A percentile compares a stretch with the other conserved stretches of the same genome.
These are phyloP conservation scores for Flaveria ramosissima DNA, from an alignment of 129 eudicot species.

Conservation along the genomic window DNA sequence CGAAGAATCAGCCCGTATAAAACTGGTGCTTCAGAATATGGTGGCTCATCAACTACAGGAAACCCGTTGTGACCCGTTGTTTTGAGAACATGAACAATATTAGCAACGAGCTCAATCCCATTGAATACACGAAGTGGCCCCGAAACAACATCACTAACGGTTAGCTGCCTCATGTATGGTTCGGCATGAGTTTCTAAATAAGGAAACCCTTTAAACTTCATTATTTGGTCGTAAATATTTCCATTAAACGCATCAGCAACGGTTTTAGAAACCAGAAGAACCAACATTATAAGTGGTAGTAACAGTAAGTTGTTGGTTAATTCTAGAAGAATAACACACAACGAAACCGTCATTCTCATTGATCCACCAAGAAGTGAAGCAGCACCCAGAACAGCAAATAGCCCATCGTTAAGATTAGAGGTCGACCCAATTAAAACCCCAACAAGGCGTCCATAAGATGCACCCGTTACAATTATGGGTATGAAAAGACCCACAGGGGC, in stretches of 20 bases:
- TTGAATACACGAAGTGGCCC: conserved; percentile 76
- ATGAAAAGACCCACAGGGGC: conserved; percentile 90
- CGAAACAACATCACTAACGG: conserved; percentile 77
- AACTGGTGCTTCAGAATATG: conserved; percentile 49
- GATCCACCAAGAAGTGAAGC: conserved; percentile 96
- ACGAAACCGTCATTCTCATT: conserved; percentile 91
- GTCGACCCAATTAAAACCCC: conserved; percentile 63
- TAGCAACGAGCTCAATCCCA: conserved; percentile 79
- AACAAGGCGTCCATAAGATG: conserved; percentile 82
- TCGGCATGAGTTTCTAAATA: conserved; percentile 83
- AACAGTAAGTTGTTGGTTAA: conserved; percentile 71
- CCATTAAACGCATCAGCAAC: conserved; percentile 81
- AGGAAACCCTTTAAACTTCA: conserved; percentile 79
- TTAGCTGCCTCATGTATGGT: conserved; percentile 90
- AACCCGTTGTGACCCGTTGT: conserved; percentile 82
- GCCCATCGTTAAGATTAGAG: conserved; percentile 77
- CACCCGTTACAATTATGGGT: conserved; percentile 87
- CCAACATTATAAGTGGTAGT: conserved; percentile 81
- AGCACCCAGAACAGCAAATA: conserved; percentile 84
- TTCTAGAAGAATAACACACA: conserved; percentile 83
- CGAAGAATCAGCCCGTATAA: conserved; percentile 76
- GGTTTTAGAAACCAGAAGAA: conserved; percentile 83
- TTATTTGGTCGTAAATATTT: conserved; percentile 70
- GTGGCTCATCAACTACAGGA: conserved; percentile 77
- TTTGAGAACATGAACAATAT: conserved; percentile 62